phyloP scores from a whole-genome alignment of 2,329 filamentous ascomycete species.

The Corinectria fuckeliana region DNA sequence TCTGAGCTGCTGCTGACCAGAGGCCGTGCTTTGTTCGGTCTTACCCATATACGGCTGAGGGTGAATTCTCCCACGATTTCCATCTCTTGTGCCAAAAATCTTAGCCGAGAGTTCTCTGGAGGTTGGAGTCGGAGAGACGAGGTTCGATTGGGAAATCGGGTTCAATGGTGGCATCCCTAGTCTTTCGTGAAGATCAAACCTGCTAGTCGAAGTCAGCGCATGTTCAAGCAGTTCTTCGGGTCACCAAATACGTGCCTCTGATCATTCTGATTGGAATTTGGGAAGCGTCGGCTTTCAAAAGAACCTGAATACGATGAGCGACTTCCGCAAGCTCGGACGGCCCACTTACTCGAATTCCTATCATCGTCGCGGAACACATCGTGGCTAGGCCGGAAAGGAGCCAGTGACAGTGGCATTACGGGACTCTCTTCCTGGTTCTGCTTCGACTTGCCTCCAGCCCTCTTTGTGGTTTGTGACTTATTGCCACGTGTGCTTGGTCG shows the following conservation, averaged over 20 bases:
- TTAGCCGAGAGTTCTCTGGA: conserved; percentile 38
- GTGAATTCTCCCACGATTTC: conserved; percentile 27
- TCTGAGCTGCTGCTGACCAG: not conserved
- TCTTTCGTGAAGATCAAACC: conserved; percentile 43
- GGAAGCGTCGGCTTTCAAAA: conserved; percentile 32
- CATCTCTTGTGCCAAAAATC: conserved; percentile 34
- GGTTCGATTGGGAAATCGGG: conserved; percentile 47
- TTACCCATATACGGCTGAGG: conserved; percentile 24
- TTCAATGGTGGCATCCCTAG: conserved; percentile 46
- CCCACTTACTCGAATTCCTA: conserved; percentile 34
- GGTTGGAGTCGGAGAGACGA: conserved; percentile 45
- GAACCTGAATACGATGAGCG: conserved; percentile 33
- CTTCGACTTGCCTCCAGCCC: conserved; percentile 22
- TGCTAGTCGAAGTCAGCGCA: conserved; percentile 22
- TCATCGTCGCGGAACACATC: conserved; percentile 44
- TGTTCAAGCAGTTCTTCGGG: not conserved
- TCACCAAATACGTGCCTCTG: conserved; percentile 35
- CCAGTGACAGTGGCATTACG: conserved; percentile 17
- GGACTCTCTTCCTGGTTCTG: conserved; percentile 22
- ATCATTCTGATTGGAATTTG: conserved; percentile 30
- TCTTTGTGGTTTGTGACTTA: conserved; percentile 27
- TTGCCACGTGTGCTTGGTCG: conserved; percentile 29
- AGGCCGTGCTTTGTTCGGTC: not conserved
- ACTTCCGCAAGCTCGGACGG: not conserved
- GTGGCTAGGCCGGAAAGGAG: conserved; percentile 31